phyloP scores from a whole-genome alignment of 2,329 filamentous ascomycete species.

The Arthrobotrys pseudoclavata region DNA sequence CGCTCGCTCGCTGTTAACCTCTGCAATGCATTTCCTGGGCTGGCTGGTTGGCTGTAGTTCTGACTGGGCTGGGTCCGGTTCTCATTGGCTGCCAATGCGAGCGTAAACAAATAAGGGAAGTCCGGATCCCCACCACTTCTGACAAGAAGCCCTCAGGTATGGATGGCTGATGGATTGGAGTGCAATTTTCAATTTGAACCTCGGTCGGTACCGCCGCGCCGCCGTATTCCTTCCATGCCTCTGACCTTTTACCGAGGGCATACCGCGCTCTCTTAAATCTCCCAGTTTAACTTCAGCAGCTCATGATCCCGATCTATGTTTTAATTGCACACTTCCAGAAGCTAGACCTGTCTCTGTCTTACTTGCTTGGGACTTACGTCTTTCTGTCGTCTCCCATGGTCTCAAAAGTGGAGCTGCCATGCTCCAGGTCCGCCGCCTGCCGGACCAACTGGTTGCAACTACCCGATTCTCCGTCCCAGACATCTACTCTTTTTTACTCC shows the following conservation, averaged over 20 bases:
- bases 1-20: not conserved
- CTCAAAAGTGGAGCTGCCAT: conserved; percentile 13
- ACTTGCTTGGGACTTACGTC: not conserved
- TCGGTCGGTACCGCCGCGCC: conserved; percentile 55
- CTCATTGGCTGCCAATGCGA: conserved; percentile 55
- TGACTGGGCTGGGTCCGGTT: not conserved
- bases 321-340: conserved; percentile 6
- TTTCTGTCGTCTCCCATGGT: conserved; percentile 4
- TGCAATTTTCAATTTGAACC: conserved; percentile 45
- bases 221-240: not conserved
- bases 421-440: conserved; percentile 30
- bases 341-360: not conserved
- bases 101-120: conserved; percentile 58
- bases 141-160: not conserved
- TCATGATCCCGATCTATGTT: conserved; percentile 15
- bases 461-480: conserved; percentile 25
- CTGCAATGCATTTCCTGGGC: not conserved
- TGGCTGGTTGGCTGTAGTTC: not conserved
- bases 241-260: conserved; percentile 6
- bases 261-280: not conserved
- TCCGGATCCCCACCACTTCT: conserved; percentile 2
- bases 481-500: not conserved
- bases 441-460: conserved; percentile 40
- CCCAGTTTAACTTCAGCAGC: not conserved
- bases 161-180: conserved; percentile 1